Evolutionary conservation across 2,329 filamentous ascomycete species (phyloP).

Genomic region (Diaporthe citriasiana): DNA sequence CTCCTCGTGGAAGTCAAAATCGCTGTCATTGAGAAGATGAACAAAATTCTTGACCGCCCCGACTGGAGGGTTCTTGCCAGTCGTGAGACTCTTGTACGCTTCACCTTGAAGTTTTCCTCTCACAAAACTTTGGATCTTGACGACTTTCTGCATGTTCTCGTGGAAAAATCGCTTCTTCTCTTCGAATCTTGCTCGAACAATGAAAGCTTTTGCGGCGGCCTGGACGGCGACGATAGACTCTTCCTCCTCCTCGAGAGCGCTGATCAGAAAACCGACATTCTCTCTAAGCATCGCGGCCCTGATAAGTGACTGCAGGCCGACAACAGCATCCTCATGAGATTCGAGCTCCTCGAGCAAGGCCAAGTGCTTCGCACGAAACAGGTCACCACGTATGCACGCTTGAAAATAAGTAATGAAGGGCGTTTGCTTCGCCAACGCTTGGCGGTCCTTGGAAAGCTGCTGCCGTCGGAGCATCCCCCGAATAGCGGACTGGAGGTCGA

Average conservation of each 20-base stretch:
- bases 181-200: conserved; percentile 81
- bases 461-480: conserved; percentile 73
- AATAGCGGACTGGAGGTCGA: conserved; percentile 69
- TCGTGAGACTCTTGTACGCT: conserved; percentile 97
- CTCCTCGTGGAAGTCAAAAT: conserved; percentile 99
- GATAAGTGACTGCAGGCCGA: conserved; percentile 79
- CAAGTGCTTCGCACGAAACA: conserved; percentile 72
- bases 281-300: conserved; percentile 85
- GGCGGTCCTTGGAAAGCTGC: conserved; percentile 62
- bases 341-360: conserved; percentile 78
- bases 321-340: conserved; percentile 75
- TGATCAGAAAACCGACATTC: conserved; percentile 80
- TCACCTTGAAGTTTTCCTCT: conserved; percentile 96
- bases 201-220: conserved; percentile 77
- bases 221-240: conserved; percentile 82
- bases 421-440: conserved; percentile 71
- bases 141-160: conserved; percentile 98
- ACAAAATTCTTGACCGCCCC: conserved; percentile 98
- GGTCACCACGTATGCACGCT: conserved; percentile 74
- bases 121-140: conserved; percentile 98
- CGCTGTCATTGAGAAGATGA: conserved; percentile 96
- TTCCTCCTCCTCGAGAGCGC: conserved; percentile 86
- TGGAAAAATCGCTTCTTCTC: conserved; percentile 92
- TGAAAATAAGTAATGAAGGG: conserved; percentile 74
- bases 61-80: conserved; percentile 95